A percentile compares a stretch with the other conserved stretches of the same genome.
Conservation (phyloP, 371 early-diverging fungal genomes). For the Funneliformis caledonium region DNA sequence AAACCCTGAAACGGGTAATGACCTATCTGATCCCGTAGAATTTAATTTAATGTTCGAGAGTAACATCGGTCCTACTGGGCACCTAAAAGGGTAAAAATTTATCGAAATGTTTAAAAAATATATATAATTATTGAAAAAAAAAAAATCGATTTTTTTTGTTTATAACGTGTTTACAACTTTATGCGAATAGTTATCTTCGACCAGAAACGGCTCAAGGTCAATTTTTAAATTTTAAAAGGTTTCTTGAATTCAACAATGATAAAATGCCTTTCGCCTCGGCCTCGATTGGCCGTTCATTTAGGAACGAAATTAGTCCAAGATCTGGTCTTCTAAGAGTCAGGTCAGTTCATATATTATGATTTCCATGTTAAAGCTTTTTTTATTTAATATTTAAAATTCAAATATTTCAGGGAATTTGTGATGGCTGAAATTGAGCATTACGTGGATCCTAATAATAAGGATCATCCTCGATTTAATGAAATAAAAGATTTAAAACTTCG, state of each 20-base stretch:
- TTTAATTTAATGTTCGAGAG: slow-evolving; percentile 99
- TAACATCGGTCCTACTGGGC: slow-evolving; percentile 97
- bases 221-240: slow-evolving; percentile 98
- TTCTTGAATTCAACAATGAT: slow-evolving; percentile 98
- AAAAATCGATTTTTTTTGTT: not conserved
- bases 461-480: slow-evolving; percentile 90
- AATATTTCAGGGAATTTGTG: slow-evolving; percentile 86
- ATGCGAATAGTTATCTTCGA: slow-evolving; percentile 78
- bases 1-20: slow-evolving; percentile 91
- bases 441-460: slow-evolving; percentile 95
- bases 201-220: slow-evolving; percentile 99
- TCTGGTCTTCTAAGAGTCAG: slow-evolving; percentile 97
- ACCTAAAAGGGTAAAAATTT: slow-evolving; percentile 79
- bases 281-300: slow-evolving; percentile 98
- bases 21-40: slow-evolving; percentile 86
- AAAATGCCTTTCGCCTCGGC: slow-evolving; percentile 99
- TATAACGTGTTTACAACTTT: too few species aligned
- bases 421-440: slow-evolving; percentile 99
- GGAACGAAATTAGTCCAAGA: slow-evolving; percentile 99
- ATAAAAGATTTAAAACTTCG: slow-evolving; percentile 79
- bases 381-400: not conserved
- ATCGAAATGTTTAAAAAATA: too few species aligned
- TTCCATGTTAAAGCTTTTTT: slow-evolving; percentile 1
- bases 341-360: slow-evolving; percentile 48
- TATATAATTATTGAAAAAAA: not conserved